Conservation (phyloP, 1,284 basidiomycete genomes). For the Kwoniella shivajii region DNA sequence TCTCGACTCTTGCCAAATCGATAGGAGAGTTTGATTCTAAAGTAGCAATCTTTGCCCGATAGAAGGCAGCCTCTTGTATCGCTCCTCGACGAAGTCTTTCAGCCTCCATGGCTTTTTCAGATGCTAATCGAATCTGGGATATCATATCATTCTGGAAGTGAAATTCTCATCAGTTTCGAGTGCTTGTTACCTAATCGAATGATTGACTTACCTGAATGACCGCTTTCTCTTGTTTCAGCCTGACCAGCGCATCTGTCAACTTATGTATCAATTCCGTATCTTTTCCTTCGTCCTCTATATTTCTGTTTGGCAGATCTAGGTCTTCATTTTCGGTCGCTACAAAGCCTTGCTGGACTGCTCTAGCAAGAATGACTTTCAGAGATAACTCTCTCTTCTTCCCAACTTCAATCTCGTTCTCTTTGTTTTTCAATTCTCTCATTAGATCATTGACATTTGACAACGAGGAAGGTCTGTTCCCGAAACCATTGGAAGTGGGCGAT, state of each 20-base stretch:
- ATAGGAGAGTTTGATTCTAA: constrained; percentile 70
- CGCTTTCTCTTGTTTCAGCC: constrained; percentile 86
- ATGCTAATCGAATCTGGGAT: constrained; percentile 60
- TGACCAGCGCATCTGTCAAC: constrained; percentile 72
- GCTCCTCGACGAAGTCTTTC: constrained; percentile 79
- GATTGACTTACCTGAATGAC: constrained; percentile 72
- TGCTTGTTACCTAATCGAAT: constrained; percentile 56
- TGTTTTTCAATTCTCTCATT: constrained; percentile 73
- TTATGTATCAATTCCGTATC: constrained; percentile 51
- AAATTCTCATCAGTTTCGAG: constrained; percentile 22
- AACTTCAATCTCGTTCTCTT: constrained; percentile 76
- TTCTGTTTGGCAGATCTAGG: constrained; percentile 47
- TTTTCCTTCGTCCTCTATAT: constrained; percentile 26
- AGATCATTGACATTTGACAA: constrained; percentile 69
- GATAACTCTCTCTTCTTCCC: constrained; percentile 78
- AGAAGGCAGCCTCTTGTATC: constrained; percentile 92
- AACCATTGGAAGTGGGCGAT: constrained; percentile 64
- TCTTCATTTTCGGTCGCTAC: constrained; percentile 62
- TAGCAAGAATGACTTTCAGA: constrained; percentile 78
- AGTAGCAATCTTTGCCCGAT: constrained; percentile 88
- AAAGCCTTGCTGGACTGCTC: constrained; percentile 80
- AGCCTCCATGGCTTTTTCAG: constrained; percentile 76
- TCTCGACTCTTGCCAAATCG: constrained; percentile 74
- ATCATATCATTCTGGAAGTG: constrained; percentile 44
- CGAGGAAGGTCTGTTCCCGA: constrained; percentile 46